Evolutionary conservation across 2,329 filamentous ascomycete species (phyloP).

Genomic region (Fusarium coffeatum): DNA sequence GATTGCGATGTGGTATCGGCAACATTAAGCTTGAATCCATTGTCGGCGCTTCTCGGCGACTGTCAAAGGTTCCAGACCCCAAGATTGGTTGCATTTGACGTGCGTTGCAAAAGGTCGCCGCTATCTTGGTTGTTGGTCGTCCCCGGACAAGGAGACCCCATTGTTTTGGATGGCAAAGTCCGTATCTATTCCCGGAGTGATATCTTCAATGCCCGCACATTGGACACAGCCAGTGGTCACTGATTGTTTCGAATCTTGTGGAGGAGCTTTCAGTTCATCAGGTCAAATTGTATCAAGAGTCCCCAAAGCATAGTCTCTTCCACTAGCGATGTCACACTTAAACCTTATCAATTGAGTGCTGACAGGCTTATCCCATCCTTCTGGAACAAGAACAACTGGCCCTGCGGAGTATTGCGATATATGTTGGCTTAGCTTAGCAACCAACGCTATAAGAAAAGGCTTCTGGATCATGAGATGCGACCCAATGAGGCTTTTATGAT

Average conservation of each 20-base stretch:
- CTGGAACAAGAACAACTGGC: not conserved
- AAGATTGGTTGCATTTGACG: not conserved
- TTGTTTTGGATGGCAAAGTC: not conserved
- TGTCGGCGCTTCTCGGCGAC: not conserved
- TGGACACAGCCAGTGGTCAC: not conserved
- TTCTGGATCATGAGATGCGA: not conserved
- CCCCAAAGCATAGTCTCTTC: not conserved
- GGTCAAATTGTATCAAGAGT: not conserved
- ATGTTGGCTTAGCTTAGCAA: not conserved
- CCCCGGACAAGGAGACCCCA: not conserved
- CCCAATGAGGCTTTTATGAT: slow-evolving; percentile 8
- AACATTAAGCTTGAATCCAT: slow-evolving; percentile 20
- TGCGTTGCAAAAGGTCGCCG: slow-evolving; percentile 1
- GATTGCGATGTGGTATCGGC: not conserved
- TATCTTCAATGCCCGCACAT: not conserved
- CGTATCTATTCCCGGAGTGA: not conserved
- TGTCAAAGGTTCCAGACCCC: not conserved
- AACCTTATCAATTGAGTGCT: slow-evolving; percentile 24
- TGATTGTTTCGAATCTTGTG: not conserved
- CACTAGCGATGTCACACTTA: not conserved
- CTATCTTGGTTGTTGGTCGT: not conserved
- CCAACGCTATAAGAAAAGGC: slow-evolving; percentile 5
- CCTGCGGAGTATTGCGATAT: not conserved
- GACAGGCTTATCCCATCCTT: slow-evolving; percentile 1
- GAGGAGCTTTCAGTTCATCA: not conserved